These are phyloP conservation scores for Furcasterigmium sp. DNA, from an alignment of 2,329 filamentous ascomycete genomes.

Conservation along the genomic window DNA sequence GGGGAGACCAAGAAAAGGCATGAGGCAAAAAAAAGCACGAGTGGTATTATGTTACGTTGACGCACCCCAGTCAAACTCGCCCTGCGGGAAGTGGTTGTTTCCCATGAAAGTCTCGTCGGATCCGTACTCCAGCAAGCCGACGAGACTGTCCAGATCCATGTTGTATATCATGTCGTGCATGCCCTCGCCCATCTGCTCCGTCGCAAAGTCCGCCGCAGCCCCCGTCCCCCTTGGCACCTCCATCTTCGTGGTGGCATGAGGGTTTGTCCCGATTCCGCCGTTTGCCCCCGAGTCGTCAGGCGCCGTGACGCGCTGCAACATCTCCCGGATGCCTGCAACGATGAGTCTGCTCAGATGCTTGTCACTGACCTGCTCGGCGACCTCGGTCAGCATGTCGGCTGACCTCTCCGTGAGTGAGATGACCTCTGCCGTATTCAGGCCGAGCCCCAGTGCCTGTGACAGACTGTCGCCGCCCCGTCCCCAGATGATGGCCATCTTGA, in stretches of 20 bases:
- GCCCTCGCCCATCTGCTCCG: constrained; percentile 5
- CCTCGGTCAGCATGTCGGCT: constrained; percentile 11
- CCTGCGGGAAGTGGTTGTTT: background rate
- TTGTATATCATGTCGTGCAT: constrained; percentile 6
- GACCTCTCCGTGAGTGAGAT: constrained; percentile 11
- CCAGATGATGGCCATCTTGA: constrained; percentile 28
- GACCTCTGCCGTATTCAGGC: constrained; percentile 1
- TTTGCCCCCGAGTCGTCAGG: no score
- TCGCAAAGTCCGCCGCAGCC: constrained; percentile 7
- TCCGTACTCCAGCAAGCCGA: constrained; percentile 7
- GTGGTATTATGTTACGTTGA: no score
- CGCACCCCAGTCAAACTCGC: background rate
- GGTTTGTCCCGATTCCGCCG: no score
- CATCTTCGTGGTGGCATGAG: background rate
- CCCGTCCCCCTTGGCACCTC: background rate
- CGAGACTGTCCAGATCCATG: constrained; percentile 7
- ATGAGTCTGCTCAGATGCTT: constrained; percentile 5
- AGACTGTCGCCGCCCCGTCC: constrained; percentile 4
- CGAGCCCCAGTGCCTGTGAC: constrained; percentile 15
- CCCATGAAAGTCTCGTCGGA: constrained; percentile 3
- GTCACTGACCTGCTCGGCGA: constrained; percentile 2
- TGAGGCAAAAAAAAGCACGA: no score
- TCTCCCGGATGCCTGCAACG: constrained; percentile 14
- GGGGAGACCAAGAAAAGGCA: no score
- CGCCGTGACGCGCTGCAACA: background rate